These are phyloP conservation scores for Magnolia sinica DNA, from an alignment of 164 flowering plant genomes.

Conservation along the genomic window DNA sequence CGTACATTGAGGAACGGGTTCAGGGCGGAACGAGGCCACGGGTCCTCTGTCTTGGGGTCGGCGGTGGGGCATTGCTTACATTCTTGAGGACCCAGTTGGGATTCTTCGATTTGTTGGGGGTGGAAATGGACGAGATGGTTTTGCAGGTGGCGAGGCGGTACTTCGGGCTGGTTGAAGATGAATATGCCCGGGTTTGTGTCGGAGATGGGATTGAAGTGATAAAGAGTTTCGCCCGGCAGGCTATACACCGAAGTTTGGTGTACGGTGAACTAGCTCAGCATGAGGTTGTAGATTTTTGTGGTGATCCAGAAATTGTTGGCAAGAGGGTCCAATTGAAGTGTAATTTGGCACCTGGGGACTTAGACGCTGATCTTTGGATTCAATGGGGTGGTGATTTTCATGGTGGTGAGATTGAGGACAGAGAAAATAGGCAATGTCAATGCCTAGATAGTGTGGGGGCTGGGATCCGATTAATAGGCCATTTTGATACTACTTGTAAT, in stretches of 20 bases:
- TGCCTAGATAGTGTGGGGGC: not conserved
- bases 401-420: not conserved
- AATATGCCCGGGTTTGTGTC: slow-evolving; percentile 32
- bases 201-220: slow-evolving; percentile 65
- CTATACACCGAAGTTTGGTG: not conserved
- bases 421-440: not conserved
- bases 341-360: not conserved
- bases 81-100: slow-evolving; percentile 50
- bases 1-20: slow-evolving; percentile 32
- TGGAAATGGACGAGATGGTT: slow-evolving; percentile 69
- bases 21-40: slow-evolving; percentile 40
- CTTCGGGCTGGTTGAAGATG: slow-evolving; percentile 62
- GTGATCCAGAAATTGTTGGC: not conserved
- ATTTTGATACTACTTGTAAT: not conserved
- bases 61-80: slow-evolving; percentile 77
- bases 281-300: not conserved
- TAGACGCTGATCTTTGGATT: not conserved
- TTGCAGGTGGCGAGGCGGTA: slow-evolving; percentile 46
- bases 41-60: slow-evolving; percentile 79
- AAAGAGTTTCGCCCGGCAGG: slow-evolving; percentile 23
- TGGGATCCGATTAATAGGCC: not conserved
- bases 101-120: slow-evolving; percentile 65
- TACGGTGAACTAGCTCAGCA: not conserved
- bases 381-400: not conserved
- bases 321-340: not conserved